These are phyloP conservation scores for Blastobotrys illinoisensis DNA, from an alignment of 1,139 yeast species.

Conservation along the genomic window DNA sequence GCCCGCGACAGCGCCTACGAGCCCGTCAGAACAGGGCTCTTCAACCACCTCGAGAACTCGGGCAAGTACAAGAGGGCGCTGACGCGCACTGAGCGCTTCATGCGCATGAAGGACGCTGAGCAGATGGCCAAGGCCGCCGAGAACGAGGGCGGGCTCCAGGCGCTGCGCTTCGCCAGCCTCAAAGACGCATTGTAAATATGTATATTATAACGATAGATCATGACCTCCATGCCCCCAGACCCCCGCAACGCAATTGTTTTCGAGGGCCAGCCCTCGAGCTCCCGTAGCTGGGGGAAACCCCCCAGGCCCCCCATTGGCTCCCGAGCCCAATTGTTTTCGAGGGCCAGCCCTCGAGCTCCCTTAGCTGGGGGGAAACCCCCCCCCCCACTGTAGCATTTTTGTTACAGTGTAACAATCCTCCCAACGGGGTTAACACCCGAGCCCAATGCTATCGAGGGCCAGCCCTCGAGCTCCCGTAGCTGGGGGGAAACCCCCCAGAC, in stretches of 20 bases:
- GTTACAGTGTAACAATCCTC: too few species aligned
- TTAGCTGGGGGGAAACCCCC: neutral
- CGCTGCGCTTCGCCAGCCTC: neutral
- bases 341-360: neutral
- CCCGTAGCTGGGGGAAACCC: too few species aligned
- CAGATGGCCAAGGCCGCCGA: neutral
- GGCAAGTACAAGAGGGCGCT: neutral
- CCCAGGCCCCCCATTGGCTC: too few species aligned
- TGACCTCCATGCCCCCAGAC: too few species aligned
- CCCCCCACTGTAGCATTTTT: neutral
- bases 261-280: neutral
- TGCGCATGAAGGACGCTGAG: neutral
- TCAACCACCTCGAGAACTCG: slow-evolving; percentile 17
- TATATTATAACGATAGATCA: slow-evolving; percentile 1
- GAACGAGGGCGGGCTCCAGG: neutral
- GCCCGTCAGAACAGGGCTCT: slow-evolving; percentile 11
- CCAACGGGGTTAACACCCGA: too few species aligned
- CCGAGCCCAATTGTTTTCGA: too few species aligned
- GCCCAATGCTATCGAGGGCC: too few species aligned
- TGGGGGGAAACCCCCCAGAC: neutral
- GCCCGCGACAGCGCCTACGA: slow-evolving; percentile 15
- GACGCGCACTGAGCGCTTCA: neutral
- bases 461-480: neutral
- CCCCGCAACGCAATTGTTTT: too few species aligned
- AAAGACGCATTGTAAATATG: neutral